Conservation (phyloP, 768 basidiomycete species). For the Hydnomerulius pinastri region DNA sequence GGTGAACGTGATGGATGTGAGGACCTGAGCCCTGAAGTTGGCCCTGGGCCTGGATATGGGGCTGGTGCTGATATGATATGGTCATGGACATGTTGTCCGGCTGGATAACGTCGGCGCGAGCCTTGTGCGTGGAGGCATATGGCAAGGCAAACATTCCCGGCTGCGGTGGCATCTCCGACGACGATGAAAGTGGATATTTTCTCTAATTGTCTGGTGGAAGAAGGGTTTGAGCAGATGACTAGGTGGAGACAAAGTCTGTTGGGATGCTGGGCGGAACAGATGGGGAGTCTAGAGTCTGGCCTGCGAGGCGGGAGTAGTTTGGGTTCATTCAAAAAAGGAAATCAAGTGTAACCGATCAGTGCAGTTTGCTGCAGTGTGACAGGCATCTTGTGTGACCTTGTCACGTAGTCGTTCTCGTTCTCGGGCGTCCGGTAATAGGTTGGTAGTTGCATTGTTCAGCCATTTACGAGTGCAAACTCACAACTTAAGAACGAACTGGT, state of each 20-base stretch:
- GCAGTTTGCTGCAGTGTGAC: neutral
- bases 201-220: neutral
- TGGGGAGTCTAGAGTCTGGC: neutral
- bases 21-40: slow-evolving; percentile 21
- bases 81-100: slow-evolving; percentile 17
- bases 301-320: slow-evolving; percentile 13
- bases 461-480: too few species aligned
- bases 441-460: too few species aligned
- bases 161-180: slow-evolving; percentile 75
- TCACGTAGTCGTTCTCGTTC: too few species aligned
- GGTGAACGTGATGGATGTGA: slow-evolving; percentile 38
- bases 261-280: neutral
- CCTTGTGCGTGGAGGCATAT: slow-evolving; percentile 50
- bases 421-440: too few species aligned
- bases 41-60: slow-evolving; percentile 7
- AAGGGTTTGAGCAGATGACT: neutral
- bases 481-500: too few species aligned
- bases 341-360: slow-evolving; percentile 9
- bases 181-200: too few species aligned
- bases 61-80: slow-evolving; percentile 13
- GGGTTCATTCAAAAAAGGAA: slow-evolving; percentile 20
- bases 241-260: neutral
- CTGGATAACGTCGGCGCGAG: slow-evolving; percentile 37
- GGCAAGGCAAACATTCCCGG: slow-evolving; percentile 68
- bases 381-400: neutral